Conservation (phyloP, 768 basidiomycete genomes). For the Boletus subparvulus region DNA sequence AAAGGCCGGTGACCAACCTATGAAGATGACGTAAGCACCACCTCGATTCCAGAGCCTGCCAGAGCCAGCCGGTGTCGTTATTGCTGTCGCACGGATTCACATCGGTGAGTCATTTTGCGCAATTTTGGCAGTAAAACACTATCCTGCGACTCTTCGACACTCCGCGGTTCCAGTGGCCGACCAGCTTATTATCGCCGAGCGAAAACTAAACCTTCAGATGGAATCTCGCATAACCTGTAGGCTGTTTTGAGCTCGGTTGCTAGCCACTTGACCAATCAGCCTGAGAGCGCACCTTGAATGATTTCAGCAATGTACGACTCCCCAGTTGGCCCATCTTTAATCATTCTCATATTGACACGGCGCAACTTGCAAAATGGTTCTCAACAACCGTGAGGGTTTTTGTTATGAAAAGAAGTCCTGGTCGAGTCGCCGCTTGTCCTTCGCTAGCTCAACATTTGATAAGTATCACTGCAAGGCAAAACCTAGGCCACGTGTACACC, state of each 20-base stretch:
- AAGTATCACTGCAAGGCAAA: background rate
- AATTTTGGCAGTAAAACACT: background rate
- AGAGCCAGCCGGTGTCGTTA: background rate
- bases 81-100: conserved; percentile 1
- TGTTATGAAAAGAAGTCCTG: background rate
- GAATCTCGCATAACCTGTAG: too few species aligned
- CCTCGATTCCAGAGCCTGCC: conserved; percentile 18
- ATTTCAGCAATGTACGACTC: too few species aligned
- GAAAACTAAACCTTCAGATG: too few species aligned
- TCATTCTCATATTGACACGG: too few species aligned
- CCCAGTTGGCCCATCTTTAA: too few species aligned
- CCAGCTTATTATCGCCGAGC: too few species aligned
- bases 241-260: too few species aligned
- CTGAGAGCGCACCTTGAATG: too few species aligned
- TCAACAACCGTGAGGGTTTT: background rate
- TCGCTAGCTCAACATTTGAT: background rate
- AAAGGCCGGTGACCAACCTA: conserved; percentile 12
- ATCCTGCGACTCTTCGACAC: background rate
- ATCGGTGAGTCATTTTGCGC: conserved; percentile 6
- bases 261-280: background rate
- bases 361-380: too few species aligned
- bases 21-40: conserved; percentile 25
- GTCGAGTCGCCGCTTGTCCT: background rate
- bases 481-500: background rate
- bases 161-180: conserved; percentile 4